These are phyloP conservation scores for Aristolochia californica DNA, from an alignment of 164 flowering plant species.

Conservation along the genomic window DNA sequence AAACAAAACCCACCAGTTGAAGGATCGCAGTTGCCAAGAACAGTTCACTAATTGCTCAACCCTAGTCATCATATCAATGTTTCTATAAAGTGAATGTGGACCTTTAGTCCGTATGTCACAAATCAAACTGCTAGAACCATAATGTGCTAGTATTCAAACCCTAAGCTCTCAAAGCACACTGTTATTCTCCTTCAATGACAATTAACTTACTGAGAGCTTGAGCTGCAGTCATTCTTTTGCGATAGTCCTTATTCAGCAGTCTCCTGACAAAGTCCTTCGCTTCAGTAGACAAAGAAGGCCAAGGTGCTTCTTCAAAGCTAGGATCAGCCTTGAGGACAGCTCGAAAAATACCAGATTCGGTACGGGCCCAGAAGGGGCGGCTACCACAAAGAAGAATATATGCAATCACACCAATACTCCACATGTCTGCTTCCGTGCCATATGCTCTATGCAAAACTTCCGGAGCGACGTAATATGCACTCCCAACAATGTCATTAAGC, in stretches of 20 bases:
- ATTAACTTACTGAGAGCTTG: constrained; percentile 85
- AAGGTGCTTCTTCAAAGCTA: constrained; percentile 86
- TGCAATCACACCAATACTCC: constrained; percentile 99
- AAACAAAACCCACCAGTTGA: no score
- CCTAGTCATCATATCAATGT: no score
- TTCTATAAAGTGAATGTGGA: no score
- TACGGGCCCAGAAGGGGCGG: constrained; percentile 95
- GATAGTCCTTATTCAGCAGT: constrained; percentile 77
- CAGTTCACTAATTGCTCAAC: no score
- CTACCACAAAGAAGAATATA: constrained; percentile 96
- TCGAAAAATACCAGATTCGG: constrained; percentile 90
- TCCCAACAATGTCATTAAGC: constrained; percentile 93
- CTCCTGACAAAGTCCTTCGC: constrained; percentile 87
- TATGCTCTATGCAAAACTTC: constrained; percentile 96
- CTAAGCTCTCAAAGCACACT: no score
- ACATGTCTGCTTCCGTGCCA: constrained; percentile 96
- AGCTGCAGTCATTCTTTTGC: constrained; percentile 89
- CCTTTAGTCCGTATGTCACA: no score
- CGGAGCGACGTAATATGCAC: constrained; percentile 98
- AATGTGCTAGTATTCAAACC: no score
- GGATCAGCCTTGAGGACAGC: constrained; percentile 89
- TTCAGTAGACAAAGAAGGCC: constrained; percentile 84
- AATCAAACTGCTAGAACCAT: no score
- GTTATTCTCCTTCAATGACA: no score
- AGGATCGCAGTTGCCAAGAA: no score